Evolutionary conservation across 331 rosid genomes (phyloP), one percentile per base, ranked within the genome.

Genomic region (Rosa hybrid): DNA sequence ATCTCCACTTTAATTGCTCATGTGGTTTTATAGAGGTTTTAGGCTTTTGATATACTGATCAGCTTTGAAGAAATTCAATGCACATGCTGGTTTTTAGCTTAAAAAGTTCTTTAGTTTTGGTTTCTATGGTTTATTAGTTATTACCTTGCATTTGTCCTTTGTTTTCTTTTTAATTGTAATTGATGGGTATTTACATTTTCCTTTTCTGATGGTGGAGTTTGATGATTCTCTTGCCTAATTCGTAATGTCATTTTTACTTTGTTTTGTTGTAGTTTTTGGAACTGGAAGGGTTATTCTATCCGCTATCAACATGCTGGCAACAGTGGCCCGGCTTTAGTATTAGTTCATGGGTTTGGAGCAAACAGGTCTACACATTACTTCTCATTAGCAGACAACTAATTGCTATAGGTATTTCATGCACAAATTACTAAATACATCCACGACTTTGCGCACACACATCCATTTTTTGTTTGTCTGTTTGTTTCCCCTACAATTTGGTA

Each of bases 321-420:
- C 63, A 70, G 65, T 74, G 99, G 98, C 80, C 97, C 96, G 78
- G 92, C 99, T 17, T 79, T 93, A 42, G 84, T 95, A 77, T 79
- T 93, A 74, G 86, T 95, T 71, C 99, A 93, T 74, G 98, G 99
- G 70, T 95, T 95, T 86, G 99, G 99, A 85, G 99, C 99, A 79
- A 95, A 95, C 94, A 95, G 98, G 97, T 89, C 86, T 76, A 42
- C 85, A 70, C 77, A 68, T 81, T 84, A 75, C 83, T 87, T 86
- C 88, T 87, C 86, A 80, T 88, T 85, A 76, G 56, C 82, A 72
- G 87, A 80, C 88, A 79, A 65, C 59, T 84, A 81, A 71, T 63
- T 87, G 72, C 42, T 80, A 75, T 87, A 81, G 86, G 86, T 83
- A 84, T 85, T 79, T 53, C 81, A 70, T 68, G 84, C 20, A 75